Base-by-base conservation (phyloP, 176 grass and related monocot species). In the Olyra latifolia region DNA sequence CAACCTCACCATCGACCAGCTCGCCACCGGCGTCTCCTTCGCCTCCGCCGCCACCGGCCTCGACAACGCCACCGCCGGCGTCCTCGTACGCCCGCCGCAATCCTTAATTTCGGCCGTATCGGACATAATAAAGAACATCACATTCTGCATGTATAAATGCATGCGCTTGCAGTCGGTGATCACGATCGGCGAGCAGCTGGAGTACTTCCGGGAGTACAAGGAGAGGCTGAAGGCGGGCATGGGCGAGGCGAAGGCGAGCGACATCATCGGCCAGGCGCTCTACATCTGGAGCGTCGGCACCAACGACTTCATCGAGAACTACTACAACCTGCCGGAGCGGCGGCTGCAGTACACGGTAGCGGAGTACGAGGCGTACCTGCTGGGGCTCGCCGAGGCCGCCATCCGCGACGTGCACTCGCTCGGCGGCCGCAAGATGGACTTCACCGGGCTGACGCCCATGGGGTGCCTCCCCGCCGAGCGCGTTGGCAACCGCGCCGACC, bases 251-350 rank as follows among this genome's bases (percentile, higher is more conserved):
- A 42, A 75, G 7, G 83, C 80, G 0, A 25, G 35, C 17, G 69
- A 76, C 66, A 85, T 87, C 19, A 72, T 91, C 8, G 9, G 79
- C 9, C 78, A 91, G 61, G 90, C 87, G 35, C 74, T 93, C 8
- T 89, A 91, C 89, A 80, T 89, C 58, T 81, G 90, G 42, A 97
- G 94, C 88, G 78, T 92, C 53, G 93, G 89, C 58, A 92, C 93
- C 25, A 95, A 95, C 72, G 93, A 95, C 74, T 95, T 92, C 84
- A 87, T 95, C 65, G 93, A 95, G 87, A 95, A 95, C 84, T 95
- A 95, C 82, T 71, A 86, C 77, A 86, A 70, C 78, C 60, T 74
- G 38, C 81, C 52, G 4, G 15, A 45, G 69, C 74, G 84, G 81
- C 50, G 74, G 76, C 7, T 50, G 60, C 55, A 90, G 88, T 86